Evolutionary conservation across 169 alveolate genomes (phyloP), one percentile per base, ranked within the genome.

Genomic region (Perkinsus chesapeaki): DNA sequence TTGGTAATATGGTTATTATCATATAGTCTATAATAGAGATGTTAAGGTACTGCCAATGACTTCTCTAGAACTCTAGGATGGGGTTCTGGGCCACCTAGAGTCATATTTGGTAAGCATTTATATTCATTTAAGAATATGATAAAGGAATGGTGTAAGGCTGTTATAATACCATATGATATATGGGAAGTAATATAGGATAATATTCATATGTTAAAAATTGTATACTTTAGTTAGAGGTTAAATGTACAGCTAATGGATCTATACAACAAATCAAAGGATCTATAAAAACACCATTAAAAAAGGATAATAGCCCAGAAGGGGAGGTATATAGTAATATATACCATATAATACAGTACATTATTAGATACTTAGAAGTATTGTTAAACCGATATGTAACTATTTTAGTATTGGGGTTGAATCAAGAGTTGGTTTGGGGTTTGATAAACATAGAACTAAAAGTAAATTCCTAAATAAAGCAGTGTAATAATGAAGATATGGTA

Each of bases 351-450:
- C n/a, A n/a, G n/a, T n/a, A n/a, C n/a, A n/a, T n/a, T n/a, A n/a
- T n/a, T 60, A 60, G 82, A 60, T 60, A 60, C 82, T 60, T 34
- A 1, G 82, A 1, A 7, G 27, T 60, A 7, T 60, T 20, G 23
- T 60, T 1, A 60, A 60, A 60, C 82, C 82, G 3, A 96, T 97
- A 96, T 95, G 96, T 12, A 97, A 97, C 92, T 97, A 97, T 92
- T 97, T 96, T 93, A 95, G 97, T 39, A 94, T 97, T 36, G 99
- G 99, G 5, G 96, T 96, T 72, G 99, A 97, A 96, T 97, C 98
- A 36, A 94, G 98, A 93, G 96, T 97, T 38, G 99, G 99, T 12
- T 93, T 94, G 31, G 97, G 97, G 27, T 96, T 96, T 93, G 98
- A 97, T 91, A 96, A 96, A 91, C 95, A 95, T 48, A 93, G 98